Evolutionary conservation across 257 asterid species (phyloP).

Genomic region (Solanum paucissectum): DNA sequence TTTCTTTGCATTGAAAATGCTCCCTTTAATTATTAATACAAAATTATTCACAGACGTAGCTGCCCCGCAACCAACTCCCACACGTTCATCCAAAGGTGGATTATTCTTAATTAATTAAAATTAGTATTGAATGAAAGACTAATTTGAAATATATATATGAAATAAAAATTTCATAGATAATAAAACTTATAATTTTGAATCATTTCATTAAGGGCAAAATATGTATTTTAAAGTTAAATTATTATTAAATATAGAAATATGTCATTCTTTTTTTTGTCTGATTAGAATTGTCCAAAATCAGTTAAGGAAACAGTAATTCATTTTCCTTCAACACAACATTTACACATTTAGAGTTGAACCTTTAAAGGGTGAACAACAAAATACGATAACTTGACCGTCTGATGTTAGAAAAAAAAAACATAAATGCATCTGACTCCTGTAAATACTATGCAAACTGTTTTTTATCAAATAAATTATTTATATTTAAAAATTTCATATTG

Average conservation of each 20-base stretch:
- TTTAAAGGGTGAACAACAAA: neutral
- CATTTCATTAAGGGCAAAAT: no score
- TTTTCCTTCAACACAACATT: neutral
- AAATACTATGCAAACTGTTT: neutral
- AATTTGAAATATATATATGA: no score
- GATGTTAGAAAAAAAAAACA: neutral
- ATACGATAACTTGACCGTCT: neutral
- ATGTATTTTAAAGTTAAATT: no score
- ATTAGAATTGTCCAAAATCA: neutral
- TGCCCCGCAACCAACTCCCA: constrained; percentile 24
- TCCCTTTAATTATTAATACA: neutral
- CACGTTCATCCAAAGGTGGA: neutral
- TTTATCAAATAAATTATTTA: neutral
- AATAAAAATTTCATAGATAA: neutral
- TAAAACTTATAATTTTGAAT: no score
- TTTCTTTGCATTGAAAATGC: constrained; percentile 14
- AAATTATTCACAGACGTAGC: constrained; percentile 19
- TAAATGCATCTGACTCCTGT: neutral
- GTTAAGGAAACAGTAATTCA: neutral
- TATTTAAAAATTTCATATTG: neutral
- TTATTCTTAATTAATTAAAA: no score
- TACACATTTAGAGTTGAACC: neutral
- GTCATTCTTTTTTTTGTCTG: no score
- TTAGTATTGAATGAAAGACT: neutral
- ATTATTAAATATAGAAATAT: no score